Conservation (phyloP, 176 grass and related monocot genomes). For the Eragrostis curvula region DNA sequence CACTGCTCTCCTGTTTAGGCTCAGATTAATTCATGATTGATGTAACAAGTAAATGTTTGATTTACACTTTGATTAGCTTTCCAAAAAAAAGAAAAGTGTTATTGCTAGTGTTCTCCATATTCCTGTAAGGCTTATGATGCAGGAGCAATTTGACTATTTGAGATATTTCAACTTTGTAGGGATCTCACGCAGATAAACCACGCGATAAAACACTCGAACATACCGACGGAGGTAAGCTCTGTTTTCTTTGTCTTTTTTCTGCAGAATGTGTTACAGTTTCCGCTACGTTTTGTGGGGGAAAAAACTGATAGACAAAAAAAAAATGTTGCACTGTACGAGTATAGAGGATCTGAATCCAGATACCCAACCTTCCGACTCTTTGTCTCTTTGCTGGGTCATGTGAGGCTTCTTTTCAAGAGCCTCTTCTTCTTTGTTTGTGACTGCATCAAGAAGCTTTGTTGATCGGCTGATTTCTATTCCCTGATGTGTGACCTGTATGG, state of each 20-base stretch:
- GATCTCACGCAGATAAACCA: conserved; percentile 23
- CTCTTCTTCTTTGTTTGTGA: not conserved
- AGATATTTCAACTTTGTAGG: conserved; percentile 33
- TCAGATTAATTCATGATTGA: not conserved
- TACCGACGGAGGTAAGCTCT: conserved; percentile 39
- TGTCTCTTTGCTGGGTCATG: not conserved
- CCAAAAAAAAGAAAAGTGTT: not conserved
- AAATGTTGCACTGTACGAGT: not conserved
- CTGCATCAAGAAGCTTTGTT: not conserved
- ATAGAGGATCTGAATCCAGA: not conserved
- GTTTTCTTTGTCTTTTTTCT: conserved; percentile 21
- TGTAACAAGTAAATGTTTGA: not conserved
- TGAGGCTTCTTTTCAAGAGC: not conserved
- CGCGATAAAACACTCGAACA: conserved; percentile 13
- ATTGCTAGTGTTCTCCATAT: not conserved
- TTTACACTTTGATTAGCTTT: conserved; percentile 15
- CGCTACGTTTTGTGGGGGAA: not conserved
- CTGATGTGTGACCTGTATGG: not conserved
- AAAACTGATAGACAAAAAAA: not conserved
- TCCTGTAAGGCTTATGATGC: not conserved
- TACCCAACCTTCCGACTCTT: not conserved
- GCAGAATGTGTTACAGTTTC: not conserved
- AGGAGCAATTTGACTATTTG: conserved; percentile 17
- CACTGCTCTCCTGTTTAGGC: not conserved
- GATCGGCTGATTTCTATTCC: not conserved